phyloP scores from a whole-genome alignment of 2,329 filamentous ascomycete genomes.

The Fusarium virguliforme region DNA sequence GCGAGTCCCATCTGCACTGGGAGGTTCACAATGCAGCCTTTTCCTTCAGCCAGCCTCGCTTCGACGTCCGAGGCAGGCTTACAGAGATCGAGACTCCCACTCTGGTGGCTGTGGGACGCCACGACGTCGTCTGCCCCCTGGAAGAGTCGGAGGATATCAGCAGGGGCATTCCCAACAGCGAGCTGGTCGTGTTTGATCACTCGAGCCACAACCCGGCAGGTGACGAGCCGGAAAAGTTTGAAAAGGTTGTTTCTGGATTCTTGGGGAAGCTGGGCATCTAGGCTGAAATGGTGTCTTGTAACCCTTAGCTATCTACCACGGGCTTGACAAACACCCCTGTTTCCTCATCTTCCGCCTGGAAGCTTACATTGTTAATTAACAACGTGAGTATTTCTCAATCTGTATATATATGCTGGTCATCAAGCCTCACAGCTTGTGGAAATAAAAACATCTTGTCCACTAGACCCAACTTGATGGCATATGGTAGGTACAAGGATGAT shows the following conservation, averaged over 20 bases:
- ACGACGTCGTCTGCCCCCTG: conserved; percentile 20
- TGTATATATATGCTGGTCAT: no score
- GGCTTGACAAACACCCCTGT: no score
- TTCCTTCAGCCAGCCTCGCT: conserved; percentile 20
- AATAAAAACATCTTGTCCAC: no score
- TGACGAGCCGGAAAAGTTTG: conserved; percentile 22
- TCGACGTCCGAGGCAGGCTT: conserved; percentile 13
- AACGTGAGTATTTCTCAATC: no score
- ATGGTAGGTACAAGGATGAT: no score
- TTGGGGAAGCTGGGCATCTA: not conserved
- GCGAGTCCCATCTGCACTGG: conserved; percentile 5
- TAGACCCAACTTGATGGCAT: no score
- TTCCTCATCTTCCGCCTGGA: no score
- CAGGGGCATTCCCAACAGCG: not conserved
- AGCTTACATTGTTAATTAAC: no score
- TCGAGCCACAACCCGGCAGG: conserved; percentile 22
- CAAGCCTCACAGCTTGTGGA: no score
- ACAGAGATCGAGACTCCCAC: conserved; percentile 13
- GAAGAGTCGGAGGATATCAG: conserved; percentile 24
- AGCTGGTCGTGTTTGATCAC: conserved; percentile 23
- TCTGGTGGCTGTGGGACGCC: conserved; percentile 14
- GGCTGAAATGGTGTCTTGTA: not conserved
- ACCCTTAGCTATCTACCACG: no score
- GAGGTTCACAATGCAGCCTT: conserved; percentile 28
- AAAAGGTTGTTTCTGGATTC: conserved; percentile 8